Evolutionary conservation across 768 basidiomycete species (phyloP).

Genomic region (Mycena albidolilacea): DNA sequence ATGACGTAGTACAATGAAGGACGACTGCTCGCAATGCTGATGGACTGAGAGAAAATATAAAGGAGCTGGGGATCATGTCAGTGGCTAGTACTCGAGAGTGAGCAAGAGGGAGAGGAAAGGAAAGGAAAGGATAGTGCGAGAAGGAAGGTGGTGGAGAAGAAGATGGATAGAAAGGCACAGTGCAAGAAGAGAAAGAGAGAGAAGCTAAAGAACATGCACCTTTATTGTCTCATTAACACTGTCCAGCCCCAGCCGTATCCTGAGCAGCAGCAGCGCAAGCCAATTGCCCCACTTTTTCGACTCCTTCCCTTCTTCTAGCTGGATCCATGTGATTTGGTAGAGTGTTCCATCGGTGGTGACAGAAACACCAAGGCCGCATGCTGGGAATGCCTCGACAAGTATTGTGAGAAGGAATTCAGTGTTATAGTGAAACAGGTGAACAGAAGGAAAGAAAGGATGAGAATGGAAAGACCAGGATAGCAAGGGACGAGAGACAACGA

Average conservation of each 20-base stretch:
- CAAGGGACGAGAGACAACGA: no score
- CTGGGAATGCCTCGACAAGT: constrained; percentile 82
- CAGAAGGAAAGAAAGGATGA: neutral
- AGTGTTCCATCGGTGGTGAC: constrained; percentile 87
- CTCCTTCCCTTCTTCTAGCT: constrained; percentile 26
- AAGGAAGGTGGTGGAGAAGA: constrained; percentile 4
- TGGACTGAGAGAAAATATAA: constrained; percentile 96
- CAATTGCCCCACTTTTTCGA: constrained; percentile 89
- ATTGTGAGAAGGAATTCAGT: constrained; percentile 9
- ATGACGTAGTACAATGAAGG: constrained; percentile 98
- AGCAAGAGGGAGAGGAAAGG: neutral
- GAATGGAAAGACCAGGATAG: no score
- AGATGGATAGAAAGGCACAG: constrained; percentile 11
- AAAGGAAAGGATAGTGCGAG: neutral
- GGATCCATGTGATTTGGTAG: constrained; percentile 62
- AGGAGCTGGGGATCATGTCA: no score
- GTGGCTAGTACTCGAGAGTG: neutral
- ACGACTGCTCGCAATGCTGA: constrained; percentile 96
- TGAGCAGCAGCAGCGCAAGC: constrained; percentile 88
- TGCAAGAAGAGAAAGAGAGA: constrained; percentile 14
- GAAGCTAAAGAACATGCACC: no score
- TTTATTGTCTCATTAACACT: constrained; percentile 90
- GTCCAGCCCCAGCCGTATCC: constrained; percentile 89
- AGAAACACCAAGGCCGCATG: constrained; percentile 83
- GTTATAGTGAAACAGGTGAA: neutral